Evolutionary conservation across 257 asterid genomes (phyloP).

Genomic region (Coffea canephora): DNA sequence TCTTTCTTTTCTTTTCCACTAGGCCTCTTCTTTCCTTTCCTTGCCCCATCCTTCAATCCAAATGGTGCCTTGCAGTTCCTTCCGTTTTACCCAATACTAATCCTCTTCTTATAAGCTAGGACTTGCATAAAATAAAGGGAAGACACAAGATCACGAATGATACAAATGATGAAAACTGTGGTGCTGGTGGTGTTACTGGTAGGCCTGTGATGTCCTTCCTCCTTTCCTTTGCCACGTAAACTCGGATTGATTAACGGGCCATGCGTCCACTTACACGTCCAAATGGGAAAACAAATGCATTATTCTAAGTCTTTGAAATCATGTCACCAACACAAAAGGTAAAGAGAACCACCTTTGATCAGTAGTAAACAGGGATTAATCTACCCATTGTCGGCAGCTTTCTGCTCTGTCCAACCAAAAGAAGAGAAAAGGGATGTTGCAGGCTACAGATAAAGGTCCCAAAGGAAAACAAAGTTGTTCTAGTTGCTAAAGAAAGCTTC

Average conservation of each 20-base stretch:
- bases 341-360: conserved; percentile 12
- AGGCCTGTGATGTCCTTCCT: conserved; percentile 4
- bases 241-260: neutral
- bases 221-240: neutral
- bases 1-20: too few species aligned
- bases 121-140: neutral
- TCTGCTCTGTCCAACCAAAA: conserved; percentile 8
- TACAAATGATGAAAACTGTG: conserved; percentile 2
- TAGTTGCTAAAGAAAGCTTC: neutral
- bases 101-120: neutral
- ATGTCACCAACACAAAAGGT: conserved; percentile 2
- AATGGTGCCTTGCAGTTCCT: neutral
- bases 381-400: conserved; percentile 30
- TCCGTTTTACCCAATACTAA: neutral
- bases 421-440: neutral
- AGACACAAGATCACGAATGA: neutral
- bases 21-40: too few species aligned
- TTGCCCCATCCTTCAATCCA: too few species aligned
- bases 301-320: conserved; percentile 12
- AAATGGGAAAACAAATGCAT: neutral
- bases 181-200: neutral
- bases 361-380: neutral
- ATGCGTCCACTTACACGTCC: neutral
- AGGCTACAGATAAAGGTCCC: neutral
- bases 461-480: neutral